Conservation (phyloP, 140 eudicot species). For the Ambrosia hybrid region DNA sequence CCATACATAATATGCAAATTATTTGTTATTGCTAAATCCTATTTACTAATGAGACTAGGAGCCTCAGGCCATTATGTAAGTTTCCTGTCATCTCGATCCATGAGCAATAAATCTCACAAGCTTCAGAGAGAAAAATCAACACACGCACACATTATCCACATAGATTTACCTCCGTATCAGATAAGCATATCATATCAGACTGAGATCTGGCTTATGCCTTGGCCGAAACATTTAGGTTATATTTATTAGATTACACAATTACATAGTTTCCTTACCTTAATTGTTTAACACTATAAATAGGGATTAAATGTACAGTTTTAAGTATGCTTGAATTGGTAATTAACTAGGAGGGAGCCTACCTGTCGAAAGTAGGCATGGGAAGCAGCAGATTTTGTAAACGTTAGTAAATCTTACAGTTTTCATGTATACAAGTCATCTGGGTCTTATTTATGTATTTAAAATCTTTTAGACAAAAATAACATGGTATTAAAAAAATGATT, state of each 20-base stretch:
- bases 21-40: not conserved
- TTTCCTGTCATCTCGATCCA: not conserved
- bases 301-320: not conserved
- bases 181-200: no score
- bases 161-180: not conserved
- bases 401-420: not conserved
- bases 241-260: not conserved
- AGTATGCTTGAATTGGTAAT: not conserved
- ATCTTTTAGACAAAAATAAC: not conserved
- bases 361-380: not conserved
- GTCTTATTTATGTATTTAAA: slow-evolving; percentile 9
- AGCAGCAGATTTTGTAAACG: slow-evolving; percentile 4
- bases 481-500: not conserved
- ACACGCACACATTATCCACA: not conserved
- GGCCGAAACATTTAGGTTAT: not conserved
- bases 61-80: no score
- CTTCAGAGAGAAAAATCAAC: not conserved
- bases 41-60: not conserved
- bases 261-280: no score
- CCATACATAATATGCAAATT: not conserved
- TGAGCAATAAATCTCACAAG: not conserved
- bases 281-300: no score
- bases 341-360: not conserved
- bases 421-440: not conserved
- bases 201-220: not conserved